Percentiles rank a stretch among this genome's conserved stretches.
phyloP scores from a whole-genome alignment of 2,329 filamentous ascomycete genomes.

The Alternaria gaisen region DNA sequence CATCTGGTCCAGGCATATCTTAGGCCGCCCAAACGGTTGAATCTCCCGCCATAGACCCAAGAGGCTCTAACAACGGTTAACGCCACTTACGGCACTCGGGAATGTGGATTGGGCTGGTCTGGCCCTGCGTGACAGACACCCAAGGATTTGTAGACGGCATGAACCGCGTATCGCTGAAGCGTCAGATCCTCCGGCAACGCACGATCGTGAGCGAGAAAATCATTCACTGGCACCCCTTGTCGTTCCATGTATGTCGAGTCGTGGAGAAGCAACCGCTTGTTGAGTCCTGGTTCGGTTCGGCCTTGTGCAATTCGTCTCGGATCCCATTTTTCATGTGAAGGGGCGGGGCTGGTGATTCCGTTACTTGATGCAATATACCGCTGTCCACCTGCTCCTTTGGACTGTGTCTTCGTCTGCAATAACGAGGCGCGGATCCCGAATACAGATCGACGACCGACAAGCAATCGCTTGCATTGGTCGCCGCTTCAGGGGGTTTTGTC shows the following conservation, averaged over 20 bases:
- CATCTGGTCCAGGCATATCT: not conserved
- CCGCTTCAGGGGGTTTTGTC: constrained; percentile 11
- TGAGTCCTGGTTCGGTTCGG: not conserved
- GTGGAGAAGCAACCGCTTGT: not conserved
- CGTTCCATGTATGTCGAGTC: not conserved
- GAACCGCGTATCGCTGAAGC: not conserved
- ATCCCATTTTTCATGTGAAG: constrained; percentile 31
- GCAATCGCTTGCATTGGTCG: constrained; percentile 26
- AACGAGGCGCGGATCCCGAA: constrained; percentile 25
- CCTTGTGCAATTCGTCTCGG: not conserved
- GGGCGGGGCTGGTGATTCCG: constrained; percentile 17
- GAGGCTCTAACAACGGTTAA: not conserved
- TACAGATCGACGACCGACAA: constrained; percentile 24
- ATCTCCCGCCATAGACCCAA: not conserved
- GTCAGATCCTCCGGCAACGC: not conserved
- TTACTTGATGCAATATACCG: constrained; percentile 20
- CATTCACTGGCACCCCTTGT: not conserved
- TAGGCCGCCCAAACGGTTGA: not conserved
- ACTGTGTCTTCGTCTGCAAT: constrained; percentile 18
- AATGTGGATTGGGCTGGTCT: not conserved
- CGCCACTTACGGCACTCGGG: not conserved
- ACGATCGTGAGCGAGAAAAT: not conserved
- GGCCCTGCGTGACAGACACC: not conserved
- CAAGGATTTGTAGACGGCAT: not conserved
- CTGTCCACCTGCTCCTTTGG: constrained; percentile 29